Conservation (phyloP, 148 eudicot genomes). For the Amaranthus hypochondriacus region DNA sequence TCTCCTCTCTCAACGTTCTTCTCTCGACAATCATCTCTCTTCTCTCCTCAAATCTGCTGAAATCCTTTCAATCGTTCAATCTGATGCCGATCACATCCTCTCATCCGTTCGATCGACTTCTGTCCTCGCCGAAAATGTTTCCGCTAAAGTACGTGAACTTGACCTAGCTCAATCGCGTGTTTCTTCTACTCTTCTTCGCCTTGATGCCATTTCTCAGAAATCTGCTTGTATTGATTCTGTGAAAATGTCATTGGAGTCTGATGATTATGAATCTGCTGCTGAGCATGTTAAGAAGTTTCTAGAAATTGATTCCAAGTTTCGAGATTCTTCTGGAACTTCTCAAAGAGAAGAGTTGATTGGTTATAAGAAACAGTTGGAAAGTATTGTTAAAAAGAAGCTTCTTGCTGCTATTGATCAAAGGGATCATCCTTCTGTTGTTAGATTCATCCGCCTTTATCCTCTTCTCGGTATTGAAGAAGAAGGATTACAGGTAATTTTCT, state of each 20-base stretch:
- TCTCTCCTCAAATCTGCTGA: constrained; percentile 55
- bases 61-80: constrained; percentile 50
- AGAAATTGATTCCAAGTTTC: constrained; percentile 57
- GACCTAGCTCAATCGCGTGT: constrained; percentile 89
- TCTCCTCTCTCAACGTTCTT: constrained; percentile 56
- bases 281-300: constrained; percentile 50
- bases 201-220: constrained; percentile 72
- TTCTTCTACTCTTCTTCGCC: constrained; percentile 52
- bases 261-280: constrained; percentile 74
- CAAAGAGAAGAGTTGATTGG: constrained; percentile 68
- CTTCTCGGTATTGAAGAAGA: constrained; percentile 75
- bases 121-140: constrained; percentile 63
- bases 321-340: constrained; percentile 34
- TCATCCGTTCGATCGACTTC: constrained; percentile 68
- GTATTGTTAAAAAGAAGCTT: constrained; percentile 50
- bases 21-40: constrained; percentile 61
- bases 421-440: constrained; percentile 55
- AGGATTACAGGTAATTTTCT: constrained; percentile 67
- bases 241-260: constrained; percentile 43
- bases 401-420: constrained; percentile 60
- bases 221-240: constrained; percentile 58
- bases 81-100: constrained; percentile 61
- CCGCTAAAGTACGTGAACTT: constrained; percentile 81
- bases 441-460: constrained; percentile 60
- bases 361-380: constrained; percentile 65